Base-by-base conservation (phyloP, 805 yeast species). In the Wickerhamiella azymoides region DNA sequence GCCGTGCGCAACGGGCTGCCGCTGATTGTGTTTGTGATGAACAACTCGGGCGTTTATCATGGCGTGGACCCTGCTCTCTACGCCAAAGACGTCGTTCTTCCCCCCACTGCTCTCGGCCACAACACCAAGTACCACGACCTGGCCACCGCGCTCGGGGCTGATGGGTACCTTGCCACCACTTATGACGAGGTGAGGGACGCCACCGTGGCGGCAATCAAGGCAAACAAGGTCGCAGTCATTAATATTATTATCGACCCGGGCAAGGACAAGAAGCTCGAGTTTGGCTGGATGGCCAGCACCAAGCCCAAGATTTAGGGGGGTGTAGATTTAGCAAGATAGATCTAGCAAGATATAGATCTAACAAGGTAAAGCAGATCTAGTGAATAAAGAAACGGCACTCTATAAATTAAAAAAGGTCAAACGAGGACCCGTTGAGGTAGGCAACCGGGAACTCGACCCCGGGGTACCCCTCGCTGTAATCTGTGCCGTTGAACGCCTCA, bases 21-120 rank as follows among this genome's bases (percentile, higher is more conserved):
- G 2, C 60, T 78, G 51, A 60, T 79, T 6, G 63, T 80, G 9
- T 65, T 75, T 21, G 76, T 80, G n/a, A 76, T 80, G 79, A 80
- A 80, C 60, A 80, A 80, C 57, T 72, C 79, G 26, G 88, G 88
- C 1, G 76, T 80, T 2, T 80, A 80, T 57, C 82, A 77, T 50
- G 88, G 88, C 1, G 64, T 69, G 9, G 70, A 65, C 17, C 63
- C 64, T 1, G 42, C 49, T 0, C 53, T 60, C 9, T 58, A 61
- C 40, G 50, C 54, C 2, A 49, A 54, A 2, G 45, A 49, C 33
- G 38, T n/a, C 10, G 63, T 63, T 3, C 56, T 72, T 32, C 80
- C 81, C 0, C 68, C 83, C 0, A 80, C 84, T 1, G 79, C 81
- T 0, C 59, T 80, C 35, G 67, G 77, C 19, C 65, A 68, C 40